These are phyloP conservation scores for Patellifolia procumbens DNA, from an alignment of 179 eudicot species.

Conservation along the genomic window DNA sequence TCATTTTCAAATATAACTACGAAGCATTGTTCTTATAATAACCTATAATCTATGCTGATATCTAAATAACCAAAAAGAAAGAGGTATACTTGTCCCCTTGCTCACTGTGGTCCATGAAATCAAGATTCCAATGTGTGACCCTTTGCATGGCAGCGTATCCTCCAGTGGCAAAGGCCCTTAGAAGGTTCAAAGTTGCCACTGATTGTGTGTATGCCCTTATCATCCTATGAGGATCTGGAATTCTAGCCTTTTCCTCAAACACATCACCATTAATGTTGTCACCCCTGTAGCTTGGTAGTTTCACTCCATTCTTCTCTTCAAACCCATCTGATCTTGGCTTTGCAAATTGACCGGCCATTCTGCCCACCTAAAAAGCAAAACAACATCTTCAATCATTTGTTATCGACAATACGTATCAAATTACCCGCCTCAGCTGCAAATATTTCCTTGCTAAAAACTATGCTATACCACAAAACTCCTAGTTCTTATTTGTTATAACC, in stretches of 20 bases:
- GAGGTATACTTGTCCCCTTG: constrained; percentile 44
- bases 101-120: constrained; percentile 47
- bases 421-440: background rate
- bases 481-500: background rate
- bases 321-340: constrained; percentile 49
- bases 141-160: constrained; percentile 53
- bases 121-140: constrained; percentile 48
- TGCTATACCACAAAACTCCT: background rate
- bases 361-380: constrained; percentile 38
- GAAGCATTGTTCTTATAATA: background rate
- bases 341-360: constrained; percentile 58
- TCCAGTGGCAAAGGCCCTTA: constrained; percentile 50
- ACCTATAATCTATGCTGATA: background rate
- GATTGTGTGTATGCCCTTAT: constrained; percentile 48
- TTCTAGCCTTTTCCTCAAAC: constrained; percentile 40
- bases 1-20: background rate
- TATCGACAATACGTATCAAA: background rate
- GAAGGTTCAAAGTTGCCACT: constrained; percentile 45
- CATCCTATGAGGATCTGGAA: constrained; percentile 48
- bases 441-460: background rate
- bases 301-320: constrained; percentile 51
- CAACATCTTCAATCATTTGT: background rate
- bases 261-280: constrained; percentile 49
- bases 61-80: background rate
- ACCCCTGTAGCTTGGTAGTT: constrained; percentile 48